Percentiles rank a stretch among this genome's conserved stretches.
These are phyloP conservation scores for Eugenia klotzschiana DNA, from an alignment of 441 rosid species.

Conservation along the genomic window DNA sequence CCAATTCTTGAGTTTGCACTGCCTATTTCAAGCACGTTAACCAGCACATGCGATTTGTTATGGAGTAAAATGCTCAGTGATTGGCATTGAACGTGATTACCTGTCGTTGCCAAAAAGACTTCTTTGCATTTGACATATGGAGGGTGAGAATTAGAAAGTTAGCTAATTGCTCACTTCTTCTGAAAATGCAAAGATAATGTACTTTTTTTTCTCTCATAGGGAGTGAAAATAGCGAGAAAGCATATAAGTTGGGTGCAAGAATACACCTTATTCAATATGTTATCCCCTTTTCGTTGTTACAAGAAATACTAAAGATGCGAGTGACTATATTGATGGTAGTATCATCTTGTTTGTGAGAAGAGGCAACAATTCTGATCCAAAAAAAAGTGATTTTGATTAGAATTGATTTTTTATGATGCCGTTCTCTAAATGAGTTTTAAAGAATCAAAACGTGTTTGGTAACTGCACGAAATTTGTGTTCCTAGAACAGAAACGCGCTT, in stretches of 20 bases:
- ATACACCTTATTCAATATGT: background rate
- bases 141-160: background rate
- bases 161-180: background rate
- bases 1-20: conserved; percentile 6
- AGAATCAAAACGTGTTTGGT: too few relatives aligned
- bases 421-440: too few relatives aligned
- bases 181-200: background rate
- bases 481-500: too few relatives aligned
- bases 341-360: background rate
- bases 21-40: conserved; percentile 48
- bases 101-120: background rate
- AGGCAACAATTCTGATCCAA: background rate
- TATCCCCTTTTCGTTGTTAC: background rate
- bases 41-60: conserved; percentile 54
- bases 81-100: background rate
- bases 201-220: background rate
- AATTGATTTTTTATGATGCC: too few relatives aligned
- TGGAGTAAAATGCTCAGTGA: conserved; percentile 24
- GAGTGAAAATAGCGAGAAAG: background rate
- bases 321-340: background rate
- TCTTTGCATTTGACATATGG: background rate
- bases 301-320: background rate
- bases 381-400: too few relatives aligned
- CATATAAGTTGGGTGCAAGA: background rate
- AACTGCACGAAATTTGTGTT: too few relatives aligned